Percentiles rank a stretch among this genome's conserved stretches.
Conservation (phyloP, 768 basidiomycete species). For the Exsudoporus frostii region DNA sequence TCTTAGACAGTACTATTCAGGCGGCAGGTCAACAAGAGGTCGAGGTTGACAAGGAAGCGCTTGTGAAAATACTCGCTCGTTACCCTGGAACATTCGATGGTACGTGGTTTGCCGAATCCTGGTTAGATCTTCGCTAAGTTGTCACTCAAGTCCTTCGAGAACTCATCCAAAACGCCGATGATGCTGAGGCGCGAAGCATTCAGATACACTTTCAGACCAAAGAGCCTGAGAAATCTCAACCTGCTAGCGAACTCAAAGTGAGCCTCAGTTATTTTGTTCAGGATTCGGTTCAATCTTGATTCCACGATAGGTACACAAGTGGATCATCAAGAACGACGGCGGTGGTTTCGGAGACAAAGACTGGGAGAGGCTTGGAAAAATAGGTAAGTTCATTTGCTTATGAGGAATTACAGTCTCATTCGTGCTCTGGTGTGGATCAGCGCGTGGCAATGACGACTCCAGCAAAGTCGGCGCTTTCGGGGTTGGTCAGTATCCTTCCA, state of each 20-base stretch:
- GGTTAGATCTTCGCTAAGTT: background rate
- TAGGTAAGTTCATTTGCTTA: conserved; percentile 2
- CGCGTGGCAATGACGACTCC: conserved; percentile 10
- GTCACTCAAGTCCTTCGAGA: conserved; percentile 43
- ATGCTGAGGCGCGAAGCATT: conserved; percentile 38
- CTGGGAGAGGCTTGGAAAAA: conserved; percentile 14
- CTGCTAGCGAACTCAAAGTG: background rate
- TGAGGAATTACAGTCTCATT: background rate
- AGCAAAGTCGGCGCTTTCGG: conserved; percentile 18
- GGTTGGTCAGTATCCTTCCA: conserved; percentile 7
- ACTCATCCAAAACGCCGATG: conserved; percentile 56
- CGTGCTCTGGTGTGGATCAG: background rate
- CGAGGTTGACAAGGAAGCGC: conserved; percentile 15
- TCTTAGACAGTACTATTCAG: background rate
- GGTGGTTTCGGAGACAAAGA: background rate
- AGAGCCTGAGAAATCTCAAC: conserved; percentile 1
- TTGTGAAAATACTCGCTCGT: conserved; percentile 17
- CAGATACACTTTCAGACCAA: conserved; percentile 37
- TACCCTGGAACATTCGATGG: conserved; percentile 15
- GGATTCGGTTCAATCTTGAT: background rate
- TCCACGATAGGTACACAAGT: conserved; percentile 3
- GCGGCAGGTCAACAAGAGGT: conserved; percentile 1
- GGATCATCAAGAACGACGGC: conserved; percentile 16
- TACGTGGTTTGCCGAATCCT: background rate
- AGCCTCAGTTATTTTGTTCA: background rate